A percentile compares a stretch with the other conserved stretches of the same genome.
Evolutionary conservation across 768 basidiomycete genomes (phyloP).

Genomic region (Agrocybe pediades): DNA sequence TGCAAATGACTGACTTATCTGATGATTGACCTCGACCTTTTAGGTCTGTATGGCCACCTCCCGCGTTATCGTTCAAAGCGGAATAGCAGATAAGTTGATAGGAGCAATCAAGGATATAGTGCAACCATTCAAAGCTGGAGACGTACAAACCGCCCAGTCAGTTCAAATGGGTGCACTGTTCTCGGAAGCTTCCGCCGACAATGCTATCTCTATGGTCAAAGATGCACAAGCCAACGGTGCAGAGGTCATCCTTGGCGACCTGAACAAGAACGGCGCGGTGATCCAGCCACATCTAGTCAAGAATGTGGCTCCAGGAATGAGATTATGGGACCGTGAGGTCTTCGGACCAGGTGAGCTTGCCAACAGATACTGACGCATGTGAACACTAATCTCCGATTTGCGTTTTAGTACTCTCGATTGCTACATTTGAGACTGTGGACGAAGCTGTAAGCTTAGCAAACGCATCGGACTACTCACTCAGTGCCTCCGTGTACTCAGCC

Average conservation of each 20-base stretch:
- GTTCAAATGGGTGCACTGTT: slow-evolving; percentile 42
- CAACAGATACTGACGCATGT: background rate
- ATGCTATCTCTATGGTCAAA: slow-evolving; percentile 42
- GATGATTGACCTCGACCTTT: background rate
- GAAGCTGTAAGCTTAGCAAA: slow-evolving; percentile 62
- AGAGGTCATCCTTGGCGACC: slow-evolving; percentile 44
- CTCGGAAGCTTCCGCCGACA: slow-evolving; percentile 44
- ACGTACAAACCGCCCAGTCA: slow-evolving; percentile 28
- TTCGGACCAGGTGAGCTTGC: slow-evolving; percentile 55
- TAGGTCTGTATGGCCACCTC: slow-evolving; percentile 63
- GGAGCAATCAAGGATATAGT: slow-evolving; percentile 32
- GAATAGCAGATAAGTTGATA: slow-evolving; percentile 37
- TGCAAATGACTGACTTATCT: background rate
- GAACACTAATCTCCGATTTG: too few species aligned
- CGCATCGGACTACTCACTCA: slow-evolving; percentile 51
- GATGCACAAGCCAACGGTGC: slow-evolving; percentile 49
- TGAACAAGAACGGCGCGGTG: slow-evolving; percentile 36
- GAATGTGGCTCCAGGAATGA: slow-evolving; percentile 49
- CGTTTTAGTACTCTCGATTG: slow-evolving; percentile 42
- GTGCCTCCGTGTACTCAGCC: slow-evolving; percentile 52
- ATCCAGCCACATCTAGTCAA: slow-evolving; percentile 53
- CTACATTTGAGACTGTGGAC: slow-evolving; percentile 47
- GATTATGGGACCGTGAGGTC: slow-evolving; percentile 57
- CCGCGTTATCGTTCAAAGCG: slow-evolving; percentile 53
- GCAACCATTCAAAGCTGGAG: slow-evolving; percentile 39